These are phyloP conservation scores for Carallia brachiata DNA, from an alignment of 345 rosid species.

Conservation along the genomic window DNA sequence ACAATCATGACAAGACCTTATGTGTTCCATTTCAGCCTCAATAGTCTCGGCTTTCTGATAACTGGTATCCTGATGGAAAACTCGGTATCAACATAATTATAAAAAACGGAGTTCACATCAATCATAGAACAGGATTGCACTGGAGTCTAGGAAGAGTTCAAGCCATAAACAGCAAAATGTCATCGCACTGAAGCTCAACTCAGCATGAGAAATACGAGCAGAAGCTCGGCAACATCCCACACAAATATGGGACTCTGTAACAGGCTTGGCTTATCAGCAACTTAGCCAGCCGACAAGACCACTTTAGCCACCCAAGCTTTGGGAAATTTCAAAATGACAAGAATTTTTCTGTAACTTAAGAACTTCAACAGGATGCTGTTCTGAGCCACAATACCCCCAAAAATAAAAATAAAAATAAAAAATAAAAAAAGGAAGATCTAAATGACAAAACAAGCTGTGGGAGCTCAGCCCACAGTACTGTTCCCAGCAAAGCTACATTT, in stretches of 20 bases:
- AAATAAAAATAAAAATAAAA: no score
- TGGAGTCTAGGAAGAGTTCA: background rate
- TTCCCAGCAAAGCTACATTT: no score
- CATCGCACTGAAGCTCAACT: background rate
- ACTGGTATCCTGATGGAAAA: slow-evolving; percentile 39
- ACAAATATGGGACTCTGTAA: background rate
- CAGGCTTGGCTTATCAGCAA: background rate
- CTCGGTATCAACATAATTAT: slow-evolving; percentile 27
- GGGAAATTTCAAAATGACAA: no score
- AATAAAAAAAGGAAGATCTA: no score
- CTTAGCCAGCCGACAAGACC: background rate
- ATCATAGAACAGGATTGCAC: slow-evolving; percentile 5
- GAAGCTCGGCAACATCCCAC: slow-evolving; percentile 1
- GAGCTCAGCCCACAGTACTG: no score
- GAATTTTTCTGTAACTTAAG: no score
- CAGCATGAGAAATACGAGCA: slow-evolving; percentile 1
- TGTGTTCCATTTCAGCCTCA: slow-evolving; percentile 11
- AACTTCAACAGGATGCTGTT: no score
- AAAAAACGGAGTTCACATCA: slow-evolving; percentile 3
- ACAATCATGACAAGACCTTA: slow-evolving; percentile 6
- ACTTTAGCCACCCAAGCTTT: no score
- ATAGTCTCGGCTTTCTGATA: slow-evolving; percentile 23
- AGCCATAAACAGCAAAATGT: background rate
- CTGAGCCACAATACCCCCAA: no score
- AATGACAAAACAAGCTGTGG: no score